Percentiles rank a stretch among this genome's conserved stretches.
Conservation (phyloP, 352 stramenopile genomes). For the Phytophthora multivora region DNA sequence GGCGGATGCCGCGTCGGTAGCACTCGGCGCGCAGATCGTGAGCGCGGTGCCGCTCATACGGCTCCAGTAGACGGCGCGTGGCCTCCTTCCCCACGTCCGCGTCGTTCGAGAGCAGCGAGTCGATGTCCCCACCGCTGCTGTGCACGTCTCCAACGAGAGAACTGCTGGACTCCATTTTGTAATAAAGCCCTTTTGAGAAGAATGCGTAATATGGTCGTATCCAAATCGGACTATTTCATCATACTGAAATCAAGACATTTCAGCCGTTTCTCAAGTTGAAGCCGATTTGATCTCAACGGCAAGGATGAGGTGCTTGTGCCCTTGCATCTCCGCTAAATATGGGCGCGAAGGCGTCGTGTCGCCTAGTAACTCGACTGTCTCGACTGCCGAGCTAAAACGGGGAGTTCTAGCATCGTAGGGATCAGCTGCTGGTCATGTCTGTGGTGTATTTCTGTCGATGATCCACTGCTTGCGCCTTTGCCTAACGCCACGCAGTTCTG, state of each 20-base stretch:
- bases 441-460: conserved; percentile 31
- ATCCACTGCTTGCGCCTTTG: not conserved
- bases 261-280: conserved; percentile 3
- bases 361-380: not conserved
- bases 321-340: conserved; percentile 10
- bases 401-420: not conserved
- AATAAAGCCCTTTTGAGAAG: too few relatives aligned
- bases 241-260: not conserved
- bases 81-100: conserved; percentile 31
- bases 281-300: conserved; percentile 12
- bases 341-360: not conserved
- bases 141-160: conserved; percentile 53
- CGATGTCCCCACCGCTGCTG: conserved; percentile 58
- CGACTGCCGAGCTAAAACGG: conserved; percentile 19
- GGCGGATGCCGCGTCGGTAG: conserved; percentile 74
- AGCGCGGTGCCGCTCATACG: conserved; percentile 76
- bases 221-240: too few relatives aligned
- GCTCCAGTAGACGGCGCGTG: conserved; percentile 54
- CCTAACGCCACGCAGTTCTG: conserved; percentile 17
- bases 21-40: conserved; percentile 81
- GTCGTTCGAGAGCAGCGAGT: conserved; percentile 66
- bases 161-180: conserved; percentile 29
- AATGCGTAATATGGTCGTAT: too few relatives aligned
- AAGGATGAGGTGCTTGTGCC: conserved; percentile 5
- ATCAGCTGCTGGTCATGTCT: conserved; percentile 9